phyloP scores from a whole-genome alignment of 1,284 basidiomycete species.

The Earliella scabrosa region DNA sequence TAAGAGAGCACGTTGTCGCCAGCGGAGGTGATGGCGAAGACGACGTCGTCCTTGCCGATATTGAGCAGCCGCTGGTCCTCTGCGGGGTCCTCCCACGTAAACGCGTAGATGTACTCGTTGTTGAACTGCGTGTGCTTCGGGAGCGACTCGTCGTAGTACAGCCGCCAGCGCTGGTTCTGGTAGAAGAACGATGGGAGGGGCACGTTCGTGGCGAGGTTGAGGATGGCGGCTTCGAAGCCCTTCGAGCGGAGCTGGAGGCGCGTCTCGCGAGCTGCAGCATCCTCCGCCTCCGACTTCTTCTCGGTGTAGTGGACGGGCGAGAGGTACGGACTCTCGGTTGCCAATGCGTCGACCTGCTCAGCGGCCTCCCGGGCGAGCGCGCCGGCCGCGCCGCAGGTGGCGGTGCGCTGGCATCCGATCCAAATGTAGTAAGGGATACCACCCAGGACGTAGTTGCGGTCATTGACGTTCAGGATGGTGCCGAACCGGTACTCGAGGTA shows the following conservation, averaged over 20 bases:
- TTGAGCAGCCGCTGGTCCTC: slow-evolving; percentile 27
- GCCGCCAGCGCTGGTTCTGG: slow-evolving; percentile 27
- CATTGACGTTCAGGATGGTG: slow-evolving; percentile 25
- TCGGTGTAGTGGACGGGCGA: slow-evolving; percentile 24
- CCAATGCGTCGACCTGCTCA: slow-evolving; percentile 25
- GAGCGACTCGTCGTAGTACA: slow-evolving; percentile 29
- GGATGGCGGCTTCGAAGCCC: slow-evolving; percentile 29
- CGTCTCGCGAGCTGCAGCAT: slow-evolving; percentile 16
- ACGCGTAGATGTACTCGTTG: slow-evolving; percentile 28
- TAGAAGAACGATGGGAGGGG: slow-evolving; percentile 28
- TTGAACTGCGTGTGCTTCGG: slow-evolving; percentile 27
- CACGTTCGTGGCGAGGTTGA: slow-evolving; percentile 28
- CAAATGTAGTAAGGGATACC: slow-evolving; percentile 28
- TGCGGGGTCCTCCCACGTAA: slow-evolving; percentile 28
- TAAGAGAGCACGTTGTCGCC: slow-evolving; percentile 28
- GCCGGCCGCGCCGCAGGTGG: slow-evolving; percentile 15
- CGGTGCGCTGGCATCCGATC: slow-evolving; percentile 26
- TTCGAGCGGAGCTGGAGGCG: slow-evolving; percentile 25
- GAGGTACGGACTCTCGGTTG: slow-evolving; percentile 27
- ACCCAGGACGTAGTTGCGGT: slow-evolving; percentile 24
- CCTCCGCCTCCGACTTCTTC: slow-evolving; percentile 16
- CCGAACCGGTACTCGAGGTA: slow-evolving; percentile 29
- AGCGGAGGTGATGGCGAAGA: slow-evolving; percentile 28
- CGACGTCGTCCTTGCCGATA: slow-evolving; percentile 26
- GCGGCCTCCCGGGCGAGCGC: slow-evolving; percentile 19